Conservation (phyloP, 306 rosid species). For the Ormosia semicastrata region DNA sequence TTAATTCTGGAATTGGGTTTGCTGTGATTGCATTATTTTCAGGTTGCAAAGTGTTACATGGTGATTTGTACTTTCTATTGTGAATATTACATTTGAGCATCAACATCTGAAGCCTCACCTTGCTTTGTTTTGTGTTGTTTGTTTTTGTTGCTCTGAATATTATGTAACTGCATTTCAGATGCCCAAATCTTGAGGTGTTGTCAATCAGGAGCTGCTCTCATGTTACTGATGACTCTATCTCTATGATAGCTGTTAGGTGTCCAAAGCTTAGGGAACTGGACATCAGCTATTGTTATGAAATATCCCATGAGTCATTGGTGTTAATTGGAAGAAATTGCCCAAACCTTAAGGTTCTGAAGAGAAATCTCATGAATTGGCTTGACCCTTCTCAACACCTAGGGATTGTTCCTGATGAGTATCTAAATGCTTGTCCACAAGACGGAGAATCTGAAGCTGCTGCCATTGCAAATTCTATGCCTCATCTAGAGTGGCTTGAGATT, state of each 20-base stretch:
- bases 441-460: conserved; percentile 80
- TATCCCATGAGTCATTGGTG: conserved; percentile 29
- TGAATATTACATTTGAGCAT: neutral
- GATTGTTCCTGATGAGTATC: conserved; percentile 66
- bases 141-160: neutral
- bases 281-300: conserved; percentile 40
- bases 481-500: conserved; percentile 72
- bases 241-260: conserved; percentile 32
- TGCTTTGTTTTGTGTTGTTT: neutral
- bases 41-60: neutral
- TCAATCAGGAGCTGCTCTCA: conserved; percentile 72
- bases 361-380: conserved; percentile 70
- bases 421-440: conserved; percentile 83
- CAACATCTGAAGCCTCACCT: neutral
- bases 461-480: conserved; percentile 73
- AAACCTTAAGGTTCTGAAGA: conserved; percentile 63
- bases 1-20: neutral
- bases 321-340: conserved; percentile 47
- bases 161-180: conserved; percentile 44
- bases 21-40: neutral
- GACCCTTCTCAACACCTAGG: conserved; percentile 72
- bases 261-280: conserved; percentile 38
- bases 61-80: neutral
- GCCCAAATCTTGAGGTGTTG: conserved; percentile 75
- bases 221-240: conserved; percentile 72